These are phyloP conservation scores for Plasmopara muralis DNA, from an alignment of 352 stramenopile species.

Conservation along the genomic window DNA sequence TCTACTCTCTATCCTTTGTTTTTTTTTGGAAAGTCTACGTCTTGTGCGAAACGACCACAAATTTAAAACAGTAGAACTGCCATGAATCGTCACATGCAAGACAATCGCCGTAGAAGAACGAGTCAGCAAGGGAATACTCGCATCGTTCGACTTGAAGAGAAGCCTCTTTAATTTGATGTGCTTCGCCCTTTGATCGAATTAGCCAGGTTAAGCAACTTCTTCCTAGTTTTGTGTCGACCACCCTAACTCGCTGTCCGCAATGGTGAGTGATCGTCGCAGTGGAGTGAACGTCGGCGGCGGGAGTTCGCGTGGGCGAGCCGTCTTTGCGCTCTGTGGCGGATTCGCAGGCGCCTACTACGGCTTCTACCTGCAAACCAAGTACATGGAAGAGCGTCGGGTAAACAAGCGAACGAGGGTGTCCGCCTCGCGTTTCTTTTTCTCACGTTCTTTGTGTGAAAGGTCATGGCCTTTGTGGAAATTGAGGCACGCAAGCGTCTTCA, in stretches of 20 bases:
- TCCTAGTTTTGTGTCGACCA: background rate
- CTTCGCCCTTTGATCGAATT: too few relatives aligned
- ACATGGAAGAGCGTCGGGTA: slow-evolving; percentile 73
- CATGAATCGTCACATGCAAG: too few relatives aligned
- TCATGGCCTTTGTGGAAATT: slow-evolving; percentile 47
- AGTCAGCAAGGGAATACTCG: too few relatives aligned
- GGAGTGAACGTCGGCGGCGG: slow-evolving; percentile 70
- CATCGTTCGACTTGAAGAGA: too few relatives aligned
- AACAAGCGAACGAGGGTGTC: background rate
- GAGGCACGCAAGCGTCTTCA: slow-evolving; percentile 59
- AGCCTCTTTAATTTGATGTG: too few relatives aligned
- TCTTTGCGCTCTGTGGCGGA: slow-evolving; percentile 65
- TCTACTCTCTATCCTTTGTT: background rate
- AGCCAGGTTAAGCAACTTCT: background rate
- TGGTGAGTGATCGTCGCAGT: slow-evolving; percentile 14
- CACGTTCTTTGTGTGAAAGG: slow-evolving; percentile 23
- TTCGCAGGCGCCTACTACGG: slow-evolving; percentile 68
- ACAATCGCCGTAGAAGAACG: too few relatives aligned
- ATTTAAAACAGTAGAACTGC: background rate
- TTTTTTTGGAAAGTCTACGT: background rate
- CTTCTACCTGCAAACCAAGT: slow-evolving; percentile 82
- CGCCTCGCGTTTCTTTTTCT: slow-evolving; percentile 2
- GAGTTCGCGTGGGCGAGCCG: slow-evolving; percentile 53
- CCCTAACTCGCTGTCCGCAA: background rate
- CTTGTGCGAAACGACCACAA: background rate